A percentile compares a stretch with the other conserved stretches of the same genome.
Evolutionary conservation across 495 filamentous ascomycete genomes (phyloP).

Genomic region (Neurospora hispaniola): DNA sequence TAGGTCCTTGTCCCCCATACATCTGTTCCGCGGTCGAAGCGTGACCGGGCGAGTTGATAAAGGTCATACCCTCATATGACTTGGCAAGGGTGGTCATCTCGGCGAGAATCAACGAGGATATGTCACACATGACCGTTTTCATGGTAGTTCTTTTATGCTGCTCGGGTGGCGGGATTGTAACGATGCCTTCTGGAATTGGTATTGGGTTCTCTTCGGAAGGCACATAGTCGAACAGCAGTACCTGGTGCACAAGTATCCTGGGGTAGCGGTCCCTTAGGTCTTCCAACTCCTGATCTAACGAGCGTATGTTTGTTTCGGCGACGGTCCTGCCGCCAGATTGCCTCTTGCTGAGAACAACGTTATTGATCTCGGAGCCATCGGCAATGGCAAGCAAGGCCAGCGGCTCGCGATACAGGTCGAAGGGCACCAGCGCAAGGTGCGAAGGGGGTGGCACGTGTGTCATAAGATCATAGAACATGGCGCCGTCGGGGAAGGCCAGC

Average conservation of each 20-base stretch:
- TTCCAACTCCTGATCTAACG: conserved; percentile 54
- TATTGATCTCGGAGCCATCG: conserved; percentile 53
- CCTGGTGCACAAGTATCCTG: conserved; percentile 63
- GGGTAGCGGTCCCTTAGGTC: conserved; percentile 62
- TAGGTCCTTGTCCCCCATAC: conserved; percentile 15
- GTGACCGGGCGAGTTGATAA: conserved; percentile 64
- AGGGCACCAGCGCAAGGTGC: conserved; percentile 69
- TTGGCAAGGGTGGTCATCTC: conserved; percentile 83
- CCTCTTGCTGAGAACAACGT: conserved; percentile 33
- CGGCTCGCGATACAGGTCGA: conserved; percentile 74
- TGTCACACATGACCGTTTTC: conserved; percentile 89
- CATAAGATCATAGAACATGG: conserved; percentile 82
- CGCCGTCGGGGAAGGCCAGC: conserved; percentile 78
- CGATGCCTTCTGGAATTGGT: conserved; percentile 48
- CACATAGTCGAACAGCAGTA: conserved; percentile 68
- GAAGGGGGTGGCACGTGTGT: conserved; percentile 67
- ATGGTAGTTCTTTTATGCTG: conserved; percentile 76
- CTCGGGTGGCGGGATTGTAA: conserved; percentile 61
- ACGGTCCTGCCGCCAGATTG: conserved; percentile 36
- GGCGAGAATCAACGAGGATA: conserved; percentile 71
- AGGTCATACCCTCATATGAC: conserved; percentile 67
- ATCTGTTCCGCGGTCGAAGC: conserved; percentile 20
- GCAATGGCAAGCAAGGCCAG: conserved; percentile 69
- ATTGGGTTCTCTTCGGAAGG: conserved; percentile 29
- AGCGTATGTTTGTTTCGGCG: conserved; percentile 36